Percentiles rank a stretch among this genome's conserved stretches.
Conservation (phyloP, 441 rosid genomes). For the Theobroma grandiflorum region DNA sequence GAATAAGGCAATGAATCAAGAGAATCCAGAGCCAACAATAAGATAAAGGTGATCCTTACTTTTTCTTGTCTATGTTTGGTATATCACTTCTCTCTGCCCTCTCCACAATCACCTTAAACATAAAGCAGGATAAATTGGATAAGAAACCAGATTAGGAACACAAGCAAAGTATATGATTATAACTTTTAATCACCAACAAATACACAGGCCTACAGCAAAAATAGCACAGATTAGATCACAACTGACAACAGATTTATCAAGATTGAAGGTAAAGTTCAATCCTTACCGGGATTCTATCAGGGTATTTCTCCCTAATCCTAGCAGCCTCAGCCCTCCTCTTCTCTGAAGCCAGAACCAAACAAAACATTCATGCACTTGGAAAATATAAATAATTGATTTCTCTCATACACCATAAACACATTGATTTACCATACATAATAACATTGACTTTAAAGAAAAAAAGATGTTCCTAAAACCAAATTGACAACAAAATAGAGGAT, state of each 20-base stretch:
- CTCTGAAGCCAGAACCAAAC: conserved; percentile 42
- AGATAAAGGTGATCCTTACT: conserved; percentile 43
- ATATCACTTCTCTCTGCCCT: conserved; percentile 78
- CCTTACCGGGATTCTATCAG: conserved; percentile 78
- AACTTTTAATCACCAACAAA: not conserved
- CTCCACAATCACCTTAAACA: conserved; percentile 70
- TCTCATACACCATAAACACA: conserved; percentile 8
- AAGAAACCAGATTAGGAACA: conserved; percentile 28
- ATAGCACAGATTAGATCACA: not conserved
- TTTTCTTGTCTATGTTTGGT: conserved; percentile 75
- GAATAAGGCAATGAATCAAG: not conserved
- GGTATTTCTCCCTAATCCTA: conserved; percentile 77
- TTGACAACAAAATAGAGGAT: not conserved
- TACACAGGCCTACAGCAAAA: not conserved
- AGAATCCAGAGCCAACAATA: conserved; percentile 16
- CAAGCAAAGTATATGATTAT: not conserved
- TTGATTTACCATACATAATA: not conserved
- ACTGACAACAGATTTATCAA: not conserved
- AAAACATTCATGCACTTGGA: not conserved
- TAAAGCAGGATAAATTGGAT: conserved; percentile 12
- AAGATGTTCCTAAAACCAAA: not conserved
- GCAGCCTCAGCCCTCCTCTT: conserved; percentile 80
- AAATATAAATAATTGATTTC: conserved; percentile 2
- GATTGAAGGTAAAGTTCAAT: conserved; percentile 14
- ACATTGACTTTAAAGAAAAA: not conserved